phyloP scores from a whole-genome alignment of 176 grass and related monocot species.

The Avena insularis region DNA sequence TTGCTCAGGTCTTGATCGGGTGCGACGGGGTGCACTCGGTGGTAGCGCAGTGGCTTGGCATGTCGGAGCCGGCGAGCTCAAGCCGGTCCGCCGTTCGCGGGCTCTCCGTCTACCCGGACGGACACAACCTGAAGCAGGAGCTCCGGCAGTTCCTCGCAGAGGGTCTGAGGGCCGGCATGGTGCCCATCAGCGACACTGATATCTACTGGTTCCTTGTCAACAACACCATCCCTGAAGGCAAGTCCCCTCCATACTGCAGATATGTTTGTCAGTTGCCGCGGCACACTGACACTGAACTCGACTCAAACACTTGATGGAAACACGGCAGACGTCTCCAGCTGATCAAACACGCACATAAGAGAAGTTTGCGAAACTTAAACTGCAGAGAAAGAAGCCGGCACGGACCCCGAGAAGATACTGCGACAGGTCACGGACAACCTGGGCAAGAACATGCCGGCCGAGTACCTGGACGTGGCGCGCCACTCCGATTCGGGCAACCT shows the following conservation, averaged over 20 bases:
- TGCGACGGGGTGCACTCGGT: slow-evolving; percentile 74
- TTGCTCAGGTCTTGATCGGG: slow-evolving; percentile 56
- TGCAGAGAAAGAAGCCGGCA: slow-evolving; percentile 45
- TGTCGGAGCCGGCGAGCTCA: slow-evolving; percentile 47
- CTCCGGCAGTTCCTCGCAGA: slow-evolving; percentile 50
- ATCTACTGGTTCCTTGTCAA: slow-evolving; percentile 65
- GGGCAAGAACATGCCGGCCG: slow-evolving; percentile 37
- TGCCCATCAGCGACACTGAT: slow-evolving; percentile 52
- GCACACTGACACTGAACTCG: background rate
- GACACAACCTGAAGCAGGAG: slow-evolving; percentile 55
- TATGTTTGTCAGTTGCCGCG: background rate
- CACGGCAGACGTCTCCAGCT: too few species aligned
- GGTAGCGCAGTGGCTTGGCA: slow-evolving; percentile 65
- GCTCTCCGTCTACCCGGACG: slow-evolving; percentile 50
- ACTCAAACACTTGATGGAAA: background rate
- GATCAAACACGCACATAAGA: too few species aligned
- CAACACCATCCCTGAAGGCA: slow-evolving; percentile 48
- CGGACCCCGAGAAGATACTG: slow-evolving; percentile 33
- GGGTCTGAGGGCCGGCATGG: slow-evolving; percentile 54
- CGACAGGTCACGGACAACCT: slow-evolving; percentile 54
- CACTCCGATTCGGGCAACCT: slow-evolving; percentile 43
- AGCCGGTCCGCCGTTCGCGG: slow-evolving; percentile 54
- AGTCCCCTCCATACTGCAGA: background rate
- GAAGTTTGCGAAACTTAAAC: too few species aligned
- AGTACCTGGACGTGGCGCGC: slow-evolving; percentile 55